Percentiles rank a stretch among this genome's conserved stretches.
phyloP scores from a whole-genome alignment of 2,329 filamentous ascomycete species.

The Coccinonectria pachysandricola region DNA sequence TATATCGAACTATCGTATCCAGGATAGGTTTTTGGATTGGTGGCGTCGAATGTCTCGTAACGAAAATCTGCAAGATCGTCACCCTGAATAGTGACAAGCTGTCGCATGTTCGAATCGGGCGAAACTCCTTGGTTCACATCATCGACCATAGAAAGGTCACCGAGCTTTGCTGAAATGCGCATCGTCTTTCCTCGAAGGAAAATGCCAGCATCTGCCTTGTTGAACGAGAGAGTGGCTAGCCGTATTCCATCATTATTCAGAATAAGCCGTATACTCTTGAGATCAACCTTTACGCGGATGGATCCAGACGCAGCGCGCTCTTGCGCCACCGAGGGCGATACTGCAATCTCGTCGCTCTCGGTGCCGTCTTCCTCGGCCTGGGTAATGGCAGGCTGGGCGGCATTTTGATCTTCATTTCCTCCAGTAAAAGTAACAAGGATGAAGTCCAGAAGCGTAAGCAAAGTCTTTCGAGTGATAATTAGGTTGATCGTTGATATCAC shows the following conservation, averaged over 20 bases:
- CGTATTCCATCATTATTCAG: constrained; percentile 96
- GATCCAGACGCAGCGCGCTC: constrained; percentile 47
- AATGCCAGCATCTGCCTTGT: constrained; percentile 82
- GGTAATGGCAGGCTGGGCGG: constrained; percentile 25
- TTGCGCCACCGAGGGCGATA: constrained; percentile 21
- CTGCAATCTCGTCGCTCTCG: constrained; percentile 28
- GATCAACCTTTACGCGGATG: constrained; percentile 83
- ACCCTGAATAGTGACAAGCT: constrained; percentile 88
- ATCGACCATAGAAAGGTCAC: constrained; percentile 80
- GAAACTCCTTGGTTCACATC: constrained; percentile 88
- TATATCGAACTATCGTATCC: constrained; percentile 91
- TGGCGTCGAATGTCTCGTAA: constrained; percentile 86
- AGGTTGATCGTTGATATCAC: constrained; percentile 92
- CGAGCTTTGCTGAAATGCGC: constrained; percentile 76
- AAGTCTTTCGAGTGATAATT: constrained; percentile 83
- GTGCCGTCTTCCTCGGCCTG: constrained; percentile 25
- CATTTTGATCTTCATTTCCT: constrained; percentile 36
- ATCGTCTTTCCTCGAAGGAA: constrained; percentile 80
- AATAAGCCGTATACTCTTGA: constrained; percentile 89
- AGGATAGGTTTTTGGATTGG: constrained; percentile 62
- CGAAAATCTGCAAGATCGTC: constrained; percentile 93
- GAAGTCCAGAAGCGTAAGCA: constrained; percentile 89
- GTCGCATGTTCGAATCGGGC: constrained; percentile 67
- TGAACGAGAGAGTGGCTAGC: constrained; percentile 83
- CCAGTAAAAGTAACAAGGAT: constrained; percentile 82